Evolutionary conservation across 2,329 filamentous ascomycete genomes (phyloP).

Genomic region (Mariannaea sp.): DNA sequence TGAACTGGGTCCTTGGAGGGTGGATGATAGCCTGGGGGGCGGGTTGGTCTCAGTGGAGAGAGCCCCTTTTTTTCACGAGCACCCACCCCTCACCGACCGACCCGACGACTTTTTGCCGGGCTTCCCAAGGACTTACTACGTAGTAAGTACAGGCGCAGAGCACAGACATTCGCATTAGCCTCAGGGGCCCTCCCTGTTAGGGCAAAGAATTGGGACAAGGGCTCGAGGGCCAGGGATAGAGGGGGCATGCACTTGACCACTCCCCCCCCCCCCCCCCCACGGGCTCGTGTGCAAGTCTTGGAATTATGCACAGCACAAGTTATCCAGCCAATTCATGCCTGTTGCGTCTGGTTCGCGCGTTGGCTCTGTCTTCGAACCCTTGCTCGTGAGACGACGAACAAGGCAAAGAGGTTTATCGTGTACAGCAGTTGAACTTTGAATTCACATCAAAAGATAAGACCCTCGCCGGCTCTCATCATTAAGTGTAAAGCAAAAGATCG

Average conservation of each 20-base stretch:
- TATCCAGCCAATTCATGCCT: too few relatives aligned
- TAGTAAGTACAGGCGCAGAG: slow-evolving; percentile 19
- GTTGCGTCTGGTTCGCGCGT: too few relatives aligned
- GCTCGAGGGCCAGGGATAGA: slow-evolving; percentile 16
- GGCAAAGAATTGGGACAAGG: slow-evolving; percentile 19
- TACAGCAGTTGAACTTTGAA: not conserved
- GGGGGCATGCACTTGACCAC: slow-evolving; percentile 9
- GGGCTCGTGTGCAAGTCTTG: not conserved
- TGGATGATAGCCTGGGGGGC: slow-evolving; percentile 13
- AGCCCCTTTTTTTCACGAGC: slow-evolving; percentile 16
- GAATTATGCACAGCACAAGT: not conserved
- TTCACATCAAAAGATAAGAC: not conserved
- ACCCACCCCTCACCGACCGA: slow-evolving; percentile 14
- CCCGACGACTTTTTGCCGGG: slow-evolving; percentile 20
- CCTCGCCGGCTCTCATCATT: not conserved
- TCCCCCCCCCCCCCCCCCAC: slow-evolving; percentile 3
- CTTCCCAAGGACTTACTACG: too few relatives aligned
- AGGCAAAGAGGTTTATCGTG: not conserved
- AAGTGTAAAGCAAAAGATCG: not conserved
- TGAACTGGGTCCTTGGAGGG: slow-evolving; percentile 17
- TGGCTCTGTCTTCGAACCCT: too few relatives aligned
- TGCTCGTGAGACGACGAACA: too few relatives aligned
- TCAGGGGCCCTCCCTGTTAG: slow-evolving; percentile 26
- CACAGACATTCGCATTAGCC: slow-evolving; percentile 16
- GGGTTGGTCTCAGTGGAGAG: slow-evolving; percentile 29